A percentile compares a stretch with the other conserved stretches of the same genome.
Conservation (phyloP, 768 basidiomycete genomes). For the Leccinum obscurum region DNA sequence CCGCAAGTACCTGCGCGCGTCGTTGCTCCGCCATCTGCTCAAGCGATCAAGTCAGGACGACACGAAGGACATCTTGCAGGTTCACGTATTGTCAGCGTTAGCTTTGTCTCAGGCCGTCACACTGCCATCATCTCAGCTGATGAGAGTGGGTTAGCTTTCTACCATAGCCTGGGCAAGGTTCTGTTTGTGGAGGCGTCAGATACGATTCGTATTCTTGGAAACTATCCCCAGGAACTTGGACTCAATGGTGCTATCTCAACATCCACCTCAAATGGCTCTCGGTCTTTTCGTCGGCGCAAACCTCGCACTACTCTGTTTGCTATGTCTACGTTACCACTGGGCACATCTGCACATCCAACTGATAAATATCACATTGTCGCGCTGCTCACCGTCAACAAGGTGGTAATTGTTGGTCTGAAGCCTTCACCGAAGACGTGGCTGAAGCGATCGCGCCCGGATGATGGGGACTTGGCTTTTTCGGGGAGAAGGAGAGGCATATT, state of each 20-base stretch:
- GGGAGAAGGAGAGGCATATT: constrained; percentile 62
- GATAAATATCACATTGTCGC: constrained; percentile 82
- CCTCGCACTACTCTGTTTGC: constrained; percentile 69
- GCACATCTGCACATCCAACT: constrained; percentile 67
- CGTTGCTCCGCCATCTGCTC: constrained; percentile 66
- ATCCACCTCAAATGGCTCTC: constrained; percentile 23
- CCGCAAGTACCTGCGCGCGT: constrained; percentile 68
- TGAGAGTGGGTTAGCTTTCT: constrained; percentile 89
- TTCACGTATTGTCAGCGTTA: constrained; percentile 76
- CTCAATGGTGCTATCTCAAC: constrained; percentile 5
- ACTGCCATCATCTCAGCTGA: constrained; percentile 92
- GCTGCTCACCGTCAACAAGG: constrained; percentile 83
- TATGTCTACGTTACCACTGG: constrained; percentile 81
- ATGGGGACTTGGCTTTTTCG: constrained; percentile 41
- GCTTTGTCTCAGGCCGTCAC: constrained; percentile 88
- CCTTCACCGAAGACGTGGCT: constrained; percentile 94
- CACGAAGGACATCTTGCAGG: constrained; percentile 85
- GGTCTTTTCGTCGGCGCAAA: constrained; percentile 45
- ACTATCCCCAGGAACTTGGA: constrained; percentile 63
- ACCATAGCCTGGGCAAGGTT: constrained; percentile 91
- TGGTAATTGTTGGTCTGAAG: constrained; percentile 91
- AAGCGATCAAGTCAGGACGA: constrained; percentile 70
- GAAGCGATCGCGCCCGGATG: constrained; percentile 59
- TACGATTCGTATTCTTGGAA: constrained; percentile 89
- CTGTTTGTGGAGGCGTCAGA: constrained; percentile 95